phyloP scores from a whole-genome alignment of 129 eudicot species.

The Chrysanthemum makinoi region DNA sequence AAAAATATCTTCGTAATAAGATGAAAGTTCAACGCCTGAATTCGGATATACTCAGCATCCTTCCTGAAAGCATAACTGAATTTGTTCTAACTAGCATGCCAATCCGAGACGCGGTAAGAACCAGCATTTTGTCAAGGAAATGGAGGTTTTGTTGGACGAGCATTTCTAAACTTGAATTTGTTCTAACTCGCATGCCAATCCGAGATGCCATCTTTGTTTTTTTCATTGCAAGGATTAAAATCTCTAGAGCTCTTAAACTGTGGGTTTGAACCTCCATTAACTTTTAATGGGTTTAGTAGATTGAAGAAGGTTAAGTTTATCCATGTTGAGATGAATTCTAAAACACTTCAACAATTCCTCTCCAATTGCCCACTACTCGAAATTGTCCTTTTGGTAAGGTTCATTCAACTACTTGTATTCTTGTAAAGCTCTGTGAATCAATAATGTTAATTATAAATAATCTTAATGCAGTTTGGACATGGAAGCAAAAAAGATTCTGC shows the following conservation, averaged over 20 bases:
- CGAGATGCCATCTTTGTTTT: slow-evolving; percentile 16
- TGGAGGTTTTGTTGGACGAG: slow-evolving; percentile 20
- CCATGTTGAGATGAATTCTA: slow-evolving; percentile 8
- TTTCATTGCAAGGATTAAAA: slow-evolving; percentile 16
- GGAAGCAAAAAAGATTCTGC: no score
- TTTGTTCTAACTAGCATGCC: background rate
- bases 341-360: background rate
- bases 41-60: no score
- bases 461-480: no score
- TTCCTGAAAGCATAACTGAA: no score
- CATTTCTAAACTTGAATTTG: slow-evolving; percentile 9
- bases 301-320: slow-evolving; percentile 4
- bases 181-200: no score
- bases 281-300: slow-evolving; percentile 18
- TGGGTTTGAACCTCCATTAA: slow-evolving; percentile 8
- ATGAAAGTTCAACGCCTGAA: no score
- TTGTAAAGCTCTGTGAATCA: background rate
- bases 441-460: no score
- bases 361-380: slow-evolving; percentile 29
- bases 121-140: slow-evolving; percentile 5
- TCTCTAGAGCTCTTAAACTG: slow-evolving; percentile 12
- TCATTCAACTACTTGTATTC: background rate
- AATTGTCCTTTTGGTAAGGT: slow-evolving; percentile 11
- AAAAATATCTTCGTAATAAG: no score
- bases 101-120: background rate